phyloP scores from a whole-genome alignment of 768 basidiomycete species.

The Suillus hirtellus region DNA sequence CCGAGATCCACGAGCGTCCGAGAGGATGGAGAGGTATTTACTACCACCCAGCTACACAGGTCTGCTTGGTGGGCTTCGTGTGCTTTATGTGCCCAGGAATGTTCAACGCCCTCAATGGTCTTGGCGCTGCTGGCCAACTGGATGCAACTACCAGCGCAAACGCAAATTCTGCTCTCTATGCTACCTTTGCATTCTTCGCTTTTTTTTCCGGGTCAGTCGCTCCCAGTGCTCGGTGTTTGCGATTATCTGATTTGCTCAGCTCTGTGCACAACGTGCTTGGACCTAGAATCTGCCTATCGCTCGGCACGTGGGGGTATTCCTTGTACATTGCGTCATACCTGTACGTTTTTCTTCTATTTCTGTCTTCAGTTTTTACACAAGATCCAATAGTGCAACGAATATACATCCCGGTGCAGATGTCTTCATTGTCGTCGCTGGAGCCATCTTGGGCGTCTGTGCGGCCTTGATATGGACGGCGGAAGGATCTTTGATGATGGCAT shows the following conservation, averaged over 20 bases:
- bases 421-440: conserved; percentile 73
- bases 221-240: neutral
- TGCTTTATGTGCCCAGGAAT: conserved; percentile 63
- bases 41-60: conserved; percentile 47
- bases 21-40: conserved; percentile 57
- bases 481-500: conserved; percentile 82
- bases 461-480: conserved; percentile 81
- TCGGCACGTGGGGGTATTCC: conserved; percentile 77
- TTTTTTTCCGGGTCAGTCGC: conserved; percentile 69
- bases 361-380: neutral
- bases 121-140: conserved; percentile 78
- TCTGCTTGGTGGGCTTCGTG: conserved; percentile 67
- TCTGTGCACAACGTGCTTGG: conserved; percentile 83
- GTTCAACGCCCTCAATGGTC: conserved; percentile 78
- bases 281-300: conserved; percentile 65
- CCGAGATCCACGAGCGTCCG: conserved; percentile 45
- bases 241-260: conserved; percentile 33
- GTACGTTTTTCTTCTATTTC: conserved; percentile 40
- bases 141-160: conserved; percentile 68
- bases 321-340: conserved; percentile 74
- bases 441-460: conserved; percentile 71
- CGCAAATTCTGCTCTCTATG: conserved; percentile 67
- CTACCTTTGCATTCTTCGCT: conserved; percentile 58
- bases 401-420: conserved; percentile 60
- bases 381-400: conserved; percentile 56